A percentile compares a stretch with the other conserved stretches of the same genome.
Conservation (phyloP, 1,139 yeast species). For the Debaryomycetaceae sp. region DNA sequence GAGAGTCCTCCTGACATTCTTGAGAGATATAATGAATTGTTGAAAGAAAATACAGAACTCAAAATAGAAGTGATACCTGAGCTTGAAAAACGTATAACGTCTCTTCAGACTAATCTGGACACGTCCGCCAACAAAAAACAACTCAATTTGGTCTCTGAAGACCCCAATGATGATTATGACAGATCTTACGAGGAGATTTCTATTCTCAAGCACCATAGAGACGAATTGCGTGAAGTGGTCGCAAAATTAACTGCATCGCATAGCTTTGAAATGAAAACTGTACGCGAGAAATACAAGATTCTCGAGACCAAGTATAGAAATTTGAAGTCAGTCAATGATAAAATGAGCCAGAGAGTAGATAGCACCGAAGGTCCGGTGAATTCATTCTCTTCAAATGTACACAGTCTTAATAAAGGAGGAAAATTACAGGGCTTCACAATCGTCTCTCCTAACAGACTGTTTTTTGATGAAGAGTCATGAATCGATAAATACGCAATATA, state of each 20-base stretch:
- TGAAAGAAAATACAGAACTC: constrained; percentile 42
- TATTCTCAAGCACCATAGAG: constrained; percentile 49
- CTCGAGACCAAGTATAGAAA: constrained; percentile 40
- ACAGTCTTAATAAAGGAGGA: constrained; percentile 25
- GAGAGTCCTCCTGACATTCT: constrained; percentile 20
- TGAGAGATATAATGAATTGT: constrained; percentile 36
- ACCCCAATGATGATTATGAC: constrained; percentile 9
- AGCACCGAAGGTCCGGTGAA: constrained; percentile 1
- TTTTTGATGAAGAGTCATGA: constrained; percentile 20
- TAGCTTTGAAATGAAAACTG: constrained; percentile 32
- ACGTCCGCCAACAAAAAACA: constrained; percentile 9
- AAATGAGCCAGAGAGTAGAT: constrained; percentile 25
- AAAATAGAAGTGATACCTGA: constrained; percentile 40
- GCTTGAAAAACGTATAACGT: constrained; percentile 29
- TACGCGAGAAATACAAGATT: constrained; percentile 41
- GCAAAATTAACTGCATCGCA: constrained; percentile 35
- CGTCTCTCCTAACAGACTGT: constrained; percentile 35
- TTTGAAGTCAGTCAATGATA: constrained; percentile 32
- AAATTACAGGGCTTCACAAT: constrained; percentile 42
- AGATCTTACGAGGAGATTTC: constrained; percentile 28
- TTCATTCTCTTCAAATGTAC: constrained; percentile 4
- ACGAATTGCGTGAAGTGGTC: constrained; percentile 56
- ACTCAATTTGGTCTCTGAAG: constrained; percentile 16
- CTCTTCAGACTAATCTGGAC: constrained; percentile 8
- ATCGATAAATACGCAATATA: not conserved